phyloP scores from a whole-genome alignment of 78 protist species.

The Cavenderia fasciculata region DNA sequence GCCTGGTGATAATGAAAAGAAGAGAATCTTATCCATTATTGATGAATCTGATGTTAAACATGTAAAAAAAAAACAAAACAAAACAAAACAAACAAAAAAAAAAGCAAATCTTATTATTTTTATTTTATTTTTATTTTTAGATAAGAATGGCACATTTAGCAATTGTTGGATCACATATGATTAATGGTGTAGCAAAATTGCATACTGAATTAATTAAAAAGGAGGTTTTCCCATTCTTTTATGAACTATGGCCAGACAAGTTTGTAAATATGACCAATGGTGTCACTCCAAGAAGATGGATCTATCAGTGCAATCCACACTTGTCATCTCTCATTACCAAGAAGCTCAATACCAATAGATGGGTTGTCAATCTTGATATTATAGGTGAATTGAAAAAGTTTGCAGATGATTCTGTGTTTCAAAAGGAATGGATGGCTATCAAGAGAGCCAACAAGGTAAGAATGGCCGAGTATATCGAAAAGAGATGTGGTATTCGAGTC shows the following conservation, averaged over 20 bases:
- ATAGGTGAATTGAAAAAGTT: conserved; percentile 66
- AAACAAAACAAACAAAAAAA: no score
- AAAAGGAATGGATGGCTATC: conserved; percentile 75
- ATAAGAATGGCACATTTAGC: conserved; percentile 93
- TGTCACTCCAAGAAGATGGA: conserved; percentile 97
- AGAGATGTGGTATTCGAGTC: conserved; percentile 72
- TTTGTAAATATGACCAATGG: conserved; percentile 97
- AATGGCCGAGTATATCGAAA: conserved; percentile 86
- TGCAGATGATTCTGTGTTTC: conserved; percentile 84
- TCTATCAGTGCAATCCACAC: conserved; percentile 88
- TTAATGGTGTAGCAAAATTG: conserved; percentile 96
- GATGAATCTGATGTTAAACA: conserved; percentile 85
- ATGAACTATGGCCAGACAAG: conserved; percentile 89
- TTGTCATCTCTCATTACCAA: conserved; percentile 82
- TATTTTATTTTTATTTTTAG: background rate
- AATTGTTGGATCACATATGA: conserved; percentile 88
- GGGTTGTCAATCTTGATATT: conserved; percentile 85
- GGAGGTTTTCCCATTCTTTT: conserved; percentile 85
- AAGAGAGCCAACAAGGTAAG: conserved; percentile 84
- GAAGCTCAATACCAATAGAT: conserved; percentile 80
- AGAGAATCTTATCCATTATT: conserved; percentile 86
- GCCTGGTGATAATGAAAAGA: conserved; percentile 78
- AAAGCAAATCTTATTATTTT: no score
- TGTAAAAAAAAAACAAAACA: background rate
- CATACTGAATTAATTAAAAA: conserved; percentile 93